These are phyloP conservation scores for Wickerhamomyces rabaulensis DNA, from an alignment of 805 yeast genomes.

Conservation along the genomic window DNA sequence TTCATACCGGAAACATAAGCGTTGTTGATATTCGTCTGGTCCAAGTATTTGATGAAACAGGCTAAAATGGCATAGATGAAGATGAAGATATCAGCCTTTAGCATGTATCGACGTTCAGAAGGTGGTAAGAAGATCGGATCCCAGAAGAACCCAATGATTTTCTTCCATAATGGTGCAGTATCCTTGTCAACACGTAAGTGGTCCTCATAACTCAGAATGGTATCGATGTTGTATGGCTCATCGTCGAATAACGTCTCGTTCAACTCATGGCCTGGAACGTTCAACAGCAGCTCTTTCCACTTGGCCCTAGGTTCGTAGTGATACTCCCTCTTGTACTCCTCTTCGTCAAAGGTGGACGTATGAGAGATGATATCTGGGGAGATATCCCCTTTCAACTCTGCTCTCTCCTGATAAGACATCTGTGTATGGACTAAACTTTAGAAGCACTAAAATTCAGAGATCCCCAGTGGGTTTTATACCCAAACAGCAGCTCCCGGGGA, in stretches of 20 bases:
- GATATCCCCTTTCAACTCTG: too few species aligned
- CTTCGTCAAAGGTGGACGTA: not conserved
- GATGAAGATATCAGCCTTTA: slow-evolving; percentile 12
- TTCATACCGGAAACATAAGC: slow-evolving; percentile 62
- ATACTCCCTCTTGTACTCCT: too few species aligned
- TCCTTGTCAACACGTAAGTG: slow-evolving; percentile 1
- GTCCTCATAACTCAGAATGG: slow-evolving; percentile 1
- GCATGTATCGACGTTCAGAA: slow-evolving; percentile 6
- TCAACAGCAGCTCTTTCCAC: slow-evolving; percentile 3
- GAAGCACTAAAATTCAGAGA: too few species aligned
- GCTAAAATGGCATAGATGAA: slow-evolving; percentile 9
- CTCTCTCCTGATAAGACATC: too few species aligned
- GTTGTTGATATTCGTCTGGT: slow-evolving; percentile 50
- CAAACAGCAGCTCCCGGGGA: not conserved
- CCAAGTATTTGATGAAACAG: slow-evolving; percentile 43
- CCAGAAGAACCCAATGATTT: slow-evolving; percentile 6
- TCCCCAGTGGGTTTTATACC: not conserved
- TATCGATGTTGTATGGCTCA: slow-evolving; percentile 8
- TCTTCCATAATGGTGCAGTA: slow-evolving; percentile 8
- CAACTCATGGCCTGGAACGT: slow-evolving; percentile 1
- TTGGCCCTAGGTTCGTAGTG: not conserved
- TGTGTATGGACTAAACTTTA: too few species aligned
- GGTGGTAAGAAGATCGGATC: slow-evolving; percentile 8
- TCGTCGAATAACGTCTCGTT: slow-evolving; percentile 6
- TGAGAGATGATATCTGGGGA: too few species aligned